Percentiles rank a stretch among this genome's conserved stretches.
Evolutionary conservation across 257 asterid genomes (phyloP).

Genomic region (Orobanche coerulescens): DNA sequence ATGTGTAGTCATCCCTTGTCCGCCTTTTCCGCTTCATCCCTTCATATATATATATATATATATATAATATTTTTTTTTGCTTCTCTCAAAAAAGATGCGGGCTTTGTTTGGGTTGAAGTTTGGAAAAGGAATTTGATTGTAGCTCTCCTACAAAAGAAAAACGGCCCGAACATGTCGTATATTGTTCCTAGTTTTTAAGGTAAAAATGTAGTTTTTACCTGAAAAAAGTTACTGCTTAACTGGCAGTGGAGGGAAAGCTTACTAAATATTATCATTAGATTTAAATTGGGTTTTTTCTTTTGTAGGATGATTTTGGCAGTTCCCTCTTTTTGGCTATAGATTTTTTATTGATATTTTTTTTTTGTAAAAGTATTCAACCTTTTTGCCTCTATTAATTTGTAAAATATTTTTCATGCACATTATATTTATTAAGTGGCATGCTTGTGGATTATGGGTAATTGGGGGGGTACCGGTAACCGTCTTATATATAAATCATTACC

Average conservation of each 20-base stretch:
- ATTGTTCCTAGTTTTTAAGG: slow-evolving; percentile 38
- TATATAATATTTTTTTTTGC: slow-evolving; percentile 16
- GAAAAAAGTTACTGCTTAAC: slow-evolving; percentile 42
- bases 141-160: slow-evolving; percentile 42
- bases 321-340: slow-evolving; percentile 31
- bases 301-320: slow-evolving; percentile 54
- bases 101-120: slow-evolving; percentile 38
- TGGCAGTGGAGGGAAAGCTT: slow-evolving; percentile 36
- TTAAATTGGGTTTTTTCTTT: slow-evolving; percentile 31
- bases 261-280: slow-evolving; percentile 27
- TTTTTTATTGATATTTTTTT: slow-evolving; percentile 28
- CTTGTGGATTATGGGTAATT: neutral
- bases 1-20: slow-evolving; percentile 24
- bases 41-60: slow-evolving; percentile 31
- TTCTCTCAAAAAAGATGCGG: slow-evolving; percentile 35
- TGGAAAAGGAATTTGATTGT: slow-evolving; percentile 46
- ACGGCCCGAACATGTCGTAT: slow-evolving; percentile 31
- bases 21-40: slow-evolving; percentile 34
- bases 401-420: slow-evolving; percentile 29
- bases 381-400: slow-evolving; percentile 33
- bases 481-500: too few relatives aligned
- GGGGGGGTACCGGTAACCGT: too few relatives aligned
- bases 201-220: slow-evolving; percentile 43
- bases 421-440: neutral
- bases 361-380: slow-evolving; percentile 35